These are phyloP conservation scores for Pleoardoris graminearum DNA, from an alignment of 2,329 filamentous ascomycete species.

Conservation along the genomic window DNA sequence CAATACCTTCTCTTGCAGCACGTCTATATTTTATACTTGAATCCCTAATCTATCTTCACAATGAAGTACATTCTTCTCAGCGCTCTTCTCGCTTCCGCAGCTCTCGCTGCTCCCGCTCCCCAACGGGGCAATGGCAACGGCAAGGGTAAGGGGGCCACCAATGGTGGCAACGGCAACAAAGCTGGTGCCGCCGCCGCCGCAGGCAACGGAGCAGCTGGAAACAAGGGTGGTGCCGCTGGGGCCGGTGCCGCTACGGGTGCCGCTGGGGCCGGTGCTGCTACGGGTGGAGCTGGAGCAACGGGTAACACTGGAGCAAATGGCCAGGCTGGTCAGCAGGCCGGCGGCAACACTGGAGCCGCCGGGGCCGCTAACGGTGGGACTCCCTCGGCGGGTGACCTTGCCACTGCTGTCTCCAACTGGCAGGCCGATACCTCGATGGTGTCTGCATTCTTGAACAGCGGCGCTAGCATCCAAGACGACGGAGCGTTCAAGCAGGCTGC, in stretches of 20 bases:
- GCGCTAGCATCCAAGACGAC: conserved; percentile 38
- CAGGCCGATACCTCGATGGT: conserved; percentile 45
- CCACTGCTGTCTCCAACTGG: conserved; percentile 45
- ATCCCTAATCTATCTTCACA: conserved; percentile 21
- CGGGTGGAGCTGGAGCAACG: not conserved
- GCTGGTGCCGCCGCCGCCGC: conserved; percentile 8
- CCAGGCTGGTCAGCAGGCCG: not conserved
- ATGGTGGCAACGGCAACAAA: conserved; percentile 5
- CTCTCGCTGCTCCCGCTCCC: conserved; percentile 37
- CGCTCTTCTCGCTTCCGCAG: conserved; percentile 38
- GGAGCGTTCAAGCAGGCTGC: conserved; percentile 43
- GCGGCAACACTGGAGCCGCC: conserved; percentile 8
- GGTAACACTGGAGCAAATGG: conserved; percentile 1
- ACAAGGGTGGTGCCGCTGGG: not conserved
- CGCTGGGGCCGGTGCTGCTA: not conserved
- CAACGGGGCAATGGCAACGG: conserved; percentile 11
- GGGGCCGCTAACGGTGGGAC: conserved; percentile 27
- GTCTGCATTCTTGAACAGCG: conserved; percentile 44
- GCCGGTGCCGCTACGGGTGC: not conserved
- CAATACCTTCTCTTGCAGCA: conserved; percentile 12
- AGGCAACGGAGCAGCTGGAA: not conserved
- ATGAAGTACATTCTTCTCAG: conserved; percentile 45
- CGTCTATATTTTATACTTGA: conserved; percentile 24
- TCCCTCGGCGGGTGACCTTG: conserved; percentile 32
- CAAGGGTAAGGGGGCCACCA: conserved; percentile 23